A percentile compares a stretch with the other conserved stretches of the same genome.
phyloP scores from a whole-genome alignment of 495 filamentous ascomycete species.

The Cladorrhinum samala region DNA sequence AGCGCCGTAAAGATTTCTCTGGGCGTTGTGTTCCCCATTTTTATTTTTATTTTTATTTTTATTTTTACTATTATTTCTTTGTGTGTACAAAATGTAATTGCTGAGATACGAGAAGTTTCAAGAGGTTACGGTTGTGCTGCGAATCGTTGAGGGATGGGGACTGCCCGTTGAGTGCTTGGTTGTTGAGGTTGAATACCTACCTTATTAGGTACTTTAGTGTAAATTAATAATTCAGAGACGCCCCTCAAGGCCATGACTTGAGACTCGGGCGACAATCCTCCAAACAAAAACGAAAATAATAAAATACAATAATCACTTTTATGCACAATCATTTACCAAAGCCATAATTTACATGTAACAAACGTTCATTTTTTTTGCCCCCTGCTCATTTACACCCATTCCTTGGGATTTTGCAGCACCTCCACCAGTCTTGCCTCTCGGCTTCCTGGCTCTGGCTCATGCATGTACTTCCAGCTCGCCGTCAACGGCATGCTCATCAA shows the following conservation, averaged over 20 bases:
- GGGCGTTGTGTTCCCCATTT: not conserved
- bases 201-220: too few relatives aligned
- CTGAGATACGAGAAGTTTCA: too few relatives aligned
- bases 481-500: slow-evolving; percentile 94
- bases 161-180: not conserved
- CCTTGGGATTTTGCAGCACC: slow-evolving; percentile 75
- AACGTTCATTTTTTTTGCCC: not conserved
- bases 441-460: slow-evolving; percentile 67
- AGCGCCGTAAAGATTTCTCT: not conserved
- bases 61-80: too few relatives aligned
- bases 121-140: too few relatives aligned
- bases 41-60: not conserved
- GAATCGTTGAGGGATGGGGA: too few relatives aligned
- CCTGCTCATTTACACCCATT: slow-evolving; percentile 67
- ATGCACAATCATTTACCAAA: not conserved
- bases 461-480: slow-evolving; percentile 94
- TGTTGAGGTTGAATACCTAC: not conserved
- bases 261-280: too few relatives aligned
- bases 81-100: too few relatives aligned
- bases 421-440: slow-evolving; percentile 71
- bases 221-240: too few relatives aligned
- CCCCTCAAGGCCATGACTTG: too few relatives aligned
- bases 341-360: slow-evolving; percentile 12
- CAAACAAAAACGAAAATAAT: not conserved
- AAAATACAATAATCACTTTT: not conserved